Conservation (phyloP, 208 protist genomes). For the Wallacemonas rigidus region DNA sequence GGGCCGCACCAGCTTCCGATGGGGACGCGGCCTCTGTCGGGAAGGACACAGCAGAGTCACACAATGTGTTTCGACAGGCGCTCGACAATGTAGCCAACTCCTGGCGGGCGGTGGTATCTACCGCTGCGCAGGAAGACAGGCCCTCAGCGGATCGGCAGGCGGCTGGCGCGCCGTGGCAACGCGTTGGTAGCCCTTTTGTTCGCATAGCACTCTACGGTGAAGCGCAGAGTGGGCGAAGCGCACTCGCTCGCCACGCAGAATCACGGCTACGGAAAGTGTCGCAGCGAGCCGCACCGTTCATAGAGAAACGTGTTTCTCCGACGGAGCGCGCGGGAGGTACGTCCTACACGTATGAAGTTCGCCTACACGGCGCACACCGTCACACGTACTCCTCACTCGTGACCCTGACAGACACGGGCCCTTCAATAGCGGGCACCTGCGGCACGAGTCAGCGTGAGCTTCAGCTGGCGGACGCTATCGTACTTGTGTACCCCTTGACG, state of each 20-base stretch:
- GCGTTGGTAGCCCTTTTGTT: neutral
- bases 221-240: conserved; percentile 23
- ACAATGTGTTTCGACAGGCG: neutral
- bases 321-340: conserved; percentile 15
- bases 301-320: conserved; percentile 12
- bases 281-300: conserved; percentile 13
- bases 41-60: neutral
- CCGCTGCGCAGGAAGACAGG: neutral
- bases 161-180: neutral
- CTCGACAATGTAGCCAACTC: conserved; percentile 5
- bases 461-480: conserved; percentile 17
- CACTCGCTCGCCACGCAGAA: conserved; percentile 19
- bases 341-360: conserved; percentile 18
- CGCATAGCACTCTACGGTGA: conserved; percentile 24
- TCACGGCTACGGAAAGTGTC: conserved; percentile 11
- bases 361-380: conserved; percentile 4
- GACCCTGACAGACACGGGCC: conserved; percentile 20
- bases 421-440: conserved; percentile 11
- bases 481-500: conserved; percentile 29
- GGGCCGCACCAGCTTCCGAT: no score
- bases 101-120: conserved; percentile 4
- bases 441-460: conserved; percentile 16
- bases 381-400: conserved; percentile 12
- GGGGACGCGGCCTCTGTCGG: neutral
- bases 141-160: neutral